phyloP scores from a whole-genome alignment of 2,329 filamentous ascomycete genomes.

The Claviceps spartinae region DNA sequence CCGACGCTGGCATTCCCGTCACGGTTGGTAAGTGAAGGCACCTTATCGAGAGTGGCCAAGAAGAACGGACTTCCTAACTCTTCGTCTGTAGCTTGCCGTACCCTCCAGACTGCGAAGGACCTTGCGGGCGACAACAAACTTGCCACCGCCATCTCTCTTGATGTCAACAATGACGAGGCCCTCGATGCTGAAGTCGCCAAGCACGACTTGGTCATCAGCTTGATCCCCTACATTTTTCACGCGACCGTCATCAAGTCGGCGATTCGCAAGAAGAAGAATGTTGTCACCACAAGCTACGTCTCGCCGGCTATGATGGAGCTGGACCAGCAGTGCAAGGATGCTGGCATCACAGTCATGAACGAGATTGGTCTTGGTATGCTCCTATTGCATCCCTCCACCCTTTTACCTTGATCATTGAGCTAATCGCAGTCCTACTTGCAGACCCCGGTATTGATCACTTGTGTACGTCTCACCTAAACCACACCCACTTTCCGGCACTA shows the following conservation, averaged over 20 bases:
- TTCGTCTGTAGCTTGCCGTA: constrained; percentile 55
- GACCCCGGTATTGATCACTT: constrained; percentile 62
- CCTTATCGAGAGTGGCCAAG: not conserved
- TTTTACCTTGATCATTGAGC: not conserved
- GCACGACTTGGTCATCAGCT: constrained; percentile 62
- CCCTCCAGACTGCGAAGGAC: constrained; percentile 61
- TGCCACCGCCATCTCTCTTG: constrained; percentile 65
- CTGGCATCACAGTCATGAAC: constrained; percentile 95
- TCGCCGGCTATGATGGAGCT: constrained; percentile 87
- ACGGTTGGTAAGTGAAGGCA: constrained; percentile 40
- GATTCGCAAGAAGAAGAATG: constrained; percentile 87
- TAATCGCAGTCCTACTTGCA: not conserved
- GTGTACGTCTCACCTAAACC: constrained; percentile 13
- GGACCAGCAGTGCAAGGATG: constrained; percentile 68
- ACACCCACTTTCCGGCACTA: not conserved
- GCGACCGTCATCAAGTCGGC: constrained; percentile 83
- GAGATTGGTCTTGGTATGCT: constrained; percentile 58
- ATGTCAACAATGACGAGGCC: constrained; percentile 62
- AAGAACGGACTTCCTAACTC: not conserved
- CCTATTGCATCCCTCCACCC: not conserved
- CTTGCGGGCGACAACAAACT: constrained; percentile 60
- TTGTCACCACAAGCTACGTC: constrained; percentile 90
- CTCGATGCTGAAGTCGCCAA: constrained; percentile 71
- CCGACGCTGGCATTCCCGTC: constrained; percentile 44
- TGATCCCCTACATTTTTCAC: constrained; percentile 91